Evolutionary conservation across 768 basidiomycete genomes (phyloP).

Genomic region (Clitopilus passeckerianus): DNA sequence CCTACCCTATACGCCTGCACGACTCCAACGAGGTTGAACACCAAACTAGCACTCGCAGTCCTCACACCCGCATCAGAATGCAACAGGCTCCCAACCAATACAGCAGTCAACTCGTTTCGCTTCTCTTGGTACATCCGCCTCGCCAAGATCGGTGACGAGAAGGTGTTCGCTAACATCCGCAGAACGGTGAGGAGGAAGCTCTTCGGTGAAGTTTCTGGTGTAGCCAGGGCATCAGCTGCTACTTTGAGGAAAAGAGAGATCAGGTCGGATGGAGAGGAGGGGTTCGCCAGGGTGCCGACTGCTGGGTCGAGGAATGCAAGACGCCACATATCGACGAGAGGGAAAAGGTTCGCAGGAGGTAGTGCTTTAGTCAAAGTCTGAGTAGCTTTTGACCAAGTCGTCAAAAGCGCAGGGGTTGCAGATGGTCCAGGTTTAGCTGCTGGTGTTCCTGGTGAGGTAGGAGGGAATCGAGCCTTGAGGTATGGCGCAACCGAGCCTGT

Average conservation of each 20-base stretch:
- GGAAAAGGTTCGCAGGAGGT: slow-evolving; percentile 60
- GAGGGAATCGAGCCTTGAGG: slow-evolving; percentile 54
- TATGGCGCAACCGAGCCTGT: slow-evolving; percentile 50
- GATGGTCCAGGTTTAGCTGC: slow-evolving; percentile 14
- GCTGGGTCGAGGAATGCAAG: slow-evolving; percentile 64
- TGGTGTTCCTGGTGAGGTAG: background rate
- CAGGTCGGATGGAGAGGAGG: slow-evolving; percentile 31
- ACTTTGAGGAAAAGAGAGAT: slow-evolving; percentile 37
- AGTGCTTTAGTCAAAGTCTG: slow-evolving; percentile 38
- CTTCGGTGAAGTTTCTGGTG: slow-evolving; percentile 17
- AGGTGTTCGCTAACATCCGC: slow-evolving; percentile 65
- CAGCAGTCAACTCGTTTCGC: slow-evolving; percentile 34
- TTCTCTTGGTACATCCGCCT: slow-evolving; percentile 25
- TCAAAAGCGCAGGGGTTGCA: slow-evolving; percentile 33
- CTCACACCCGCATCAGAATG: slow-evolving; percentile 65
- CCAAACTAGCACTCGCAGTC: slow-evolving; percentile 77
- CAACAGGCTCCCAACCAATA: slow-evolving; percentile 65
- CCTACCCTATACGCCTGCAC: slow-evolving; percentile 60
- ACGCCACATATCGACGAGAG: slow-evolving; percentile 79
- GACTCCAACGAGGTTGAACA: slow-evolving; percentile 68
- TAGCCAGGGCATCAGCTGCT: background rate
- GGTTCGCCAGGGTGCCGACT: slow-evolving; percentile 46
- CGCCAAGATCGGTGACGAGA: slow-evolving; percentile 47
- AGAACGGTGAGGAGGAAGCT: slow-evolving; percentile 63
- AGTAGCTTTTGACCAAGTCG: slow-evolving; percentile 45